Evolutionary conservation across 306 rosid species (phyloP), one percentile per base, ranked within the genome.

Genomic region (Inga oerstediana): DNA sequence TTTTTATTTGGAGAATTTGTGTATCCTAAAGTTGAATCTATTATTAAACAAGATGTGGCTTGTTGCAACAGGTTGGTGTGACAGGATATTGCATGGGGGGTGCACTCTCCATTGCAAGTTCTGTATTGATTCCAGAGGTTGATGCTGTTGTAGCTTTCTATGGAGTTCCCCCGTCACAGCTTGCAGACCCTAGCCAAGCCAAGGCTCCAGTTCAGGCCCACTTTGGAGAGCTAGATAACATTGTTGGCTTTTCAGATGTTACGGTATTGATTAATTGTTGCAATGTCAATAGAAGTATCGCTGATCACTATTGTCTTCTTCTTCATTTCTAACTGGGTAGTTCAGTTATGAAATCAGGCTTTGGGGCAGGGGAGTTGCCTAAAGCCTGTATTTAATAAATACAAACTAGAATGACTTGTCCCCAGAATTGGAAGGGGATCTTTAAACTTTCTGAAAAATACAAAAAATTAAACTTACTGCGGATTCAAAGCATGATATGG

Each of bases 81-180:
- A 90, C 97, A 84, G 99, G 99, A 84, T 96, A 86, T 83, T 96
- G 99, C 81, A 94, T 96, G 99, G 99, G 98, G 30, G 99, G 98
- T 79, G 99, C 99, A 58, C 99, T 96, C 32, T 83, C 99, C 34
- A 91, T 96, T 84, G 99, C 99, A 78, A 92, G 99, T 79, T 94
- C 99, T 68, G 99, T 94, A 35, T 88, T 96, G 89, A 88, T 91
- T 45, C 91, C 97, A 41, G 84, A 85, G 78, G 94, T 92, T 72
- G 98, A 96, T 88, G 94, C 97, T 82, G 97, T 81, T 76, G 98
- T 96, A 80, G 95, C 97, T 74, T 96, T 96, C 84, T 96, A 94
- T 83, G 97, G 99, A 82, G 88, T 91, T 71, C 97, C 97, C 81
- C 80, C 99, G 12, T 84, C 97, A 59, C 94, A 91, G 37, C 99